Evolutionary conservation across 176 grass and related monocot species (phyloP).

Genomic region (Cenchrus americanus): DNA sequence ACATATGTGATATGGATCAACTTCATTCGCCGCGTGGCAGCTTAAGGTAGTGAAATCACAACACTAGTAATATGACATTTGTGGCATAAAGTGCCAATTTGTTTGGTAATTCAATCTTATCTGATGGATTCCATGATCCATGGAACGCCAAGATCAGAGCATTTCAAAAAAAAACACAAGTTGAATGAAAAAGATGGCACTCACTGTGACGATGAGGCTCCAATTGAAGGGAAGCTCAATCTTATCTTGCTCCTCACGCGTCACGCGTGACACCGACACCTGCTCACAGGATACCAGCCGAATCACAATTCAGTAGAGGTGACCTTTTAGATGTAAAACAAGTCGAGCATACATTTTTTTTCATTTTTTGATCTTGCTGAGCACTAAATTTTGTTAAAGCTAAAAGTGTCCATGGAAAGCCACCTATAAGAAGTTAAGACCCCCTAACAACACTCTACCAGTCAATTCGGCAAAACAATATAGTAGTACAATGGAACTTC

Average conservation of each 20-base stretch:
- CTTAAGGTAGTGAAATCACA: not conserved
- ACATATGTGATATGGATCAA: not conserved
- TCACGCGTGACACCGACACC: slow-evolving; percentile 24
- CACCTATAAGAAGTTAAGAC: too few species aligned
- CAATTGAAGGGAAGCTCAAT: slow-evolving; percentile 26
- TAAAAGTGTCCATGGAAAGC: not conserved
- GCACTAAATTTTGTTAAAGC: not conserved
- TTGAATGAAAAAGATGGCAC: not conserved
- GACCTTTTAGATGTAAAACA: too few species aligned
- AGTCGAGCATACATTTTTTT: not conserved
- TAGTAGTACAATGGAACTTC: not conserved
- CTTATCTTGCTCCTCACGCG: slow-evolving; percentile 32
- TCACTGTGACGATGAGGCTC: slow-evolving; percentile 36
- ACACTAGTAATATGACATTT: not conserved
- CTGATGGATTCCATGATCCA: not conserved
- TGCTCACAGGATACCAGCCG: not conserved
- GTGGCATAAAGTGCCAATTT: not conserved
- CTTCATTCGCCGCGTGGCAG: not conserved
- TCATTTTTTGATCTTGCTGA: not conserved
- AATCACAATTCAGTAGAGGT: not conserved
- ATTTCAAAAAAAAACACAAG: not conserved
- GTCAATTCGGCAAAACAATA: not conserved
- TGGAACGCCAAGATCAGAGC: not conserved
- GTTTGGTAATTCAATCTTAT: not conserved
- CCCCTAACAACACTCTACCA: not conserved